phyloP scores from a whole-genome alignment of 768 basidiomycete genomes.

The Coprinellus micaceus region DNA sequence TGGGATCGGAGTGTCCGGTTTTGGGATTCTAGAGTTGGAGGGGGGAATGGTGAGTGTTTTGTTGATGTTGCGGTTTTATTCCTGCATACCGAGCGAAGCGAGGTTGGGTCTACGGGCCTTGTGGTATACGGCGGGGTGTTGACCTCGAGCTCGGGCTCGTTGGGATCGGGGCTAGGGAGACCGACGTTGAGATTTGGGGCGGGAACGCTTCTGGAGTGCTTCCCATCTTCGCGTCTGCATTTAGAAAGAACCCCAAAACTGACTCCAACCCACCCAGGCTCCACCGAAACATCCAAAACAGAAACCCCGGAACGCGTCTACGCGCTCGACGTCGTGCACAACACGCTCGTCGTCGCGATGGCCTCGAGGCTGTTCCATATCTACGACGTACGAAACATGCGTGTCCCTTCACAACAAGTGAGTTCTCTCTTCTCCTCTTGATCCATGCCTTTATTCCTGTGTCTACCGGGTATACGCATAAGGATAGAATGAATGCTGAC shows the following conservation, averaged over 20 bases:
- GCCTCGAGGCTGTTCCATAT: constrained; percentile 88
- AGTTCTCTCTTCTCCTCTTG: neutral
- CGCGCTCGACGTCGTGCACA: constrained; percentile 71
- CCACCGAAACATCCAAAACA: too few relatives aligned
- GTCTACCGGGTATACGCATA: constrained; percentile 44
- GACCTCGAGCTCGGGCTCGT: neutral
- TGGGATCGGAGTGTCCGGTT: constrained; percentile 89
- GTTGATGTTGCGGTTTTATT: too few relatives aligned
- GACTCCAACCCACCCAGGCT: constrained; percentile 54
- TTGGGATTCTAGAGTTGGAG: constrained; percentile 90
- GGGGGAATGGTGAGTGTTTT: too few relatives aligned
- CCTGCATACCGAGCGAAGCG: too few relatives aligned
- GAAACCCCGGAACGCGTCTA: constrained; percentile 89
- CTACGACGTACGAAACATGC: constrained; percentile 81
- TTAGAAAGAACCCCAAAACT: too few relatives aligned
- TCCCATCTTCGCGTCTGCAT: too few relatives aligned
- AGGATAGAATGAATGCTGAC: too few relatives aligned
- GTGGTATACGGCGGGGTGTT: constrained; percentile 34
- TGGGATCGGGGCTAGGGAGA: too few relatives aligned
- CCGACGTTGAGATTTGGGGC: too few relatives aligned
- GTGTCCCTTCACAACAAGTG: constrained; percentile 15
- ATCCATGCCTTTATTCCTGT: neutral
- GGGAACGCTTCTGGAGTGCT: too few relatives aligned
- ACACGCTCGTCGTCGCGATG: constrained; percentile 88
- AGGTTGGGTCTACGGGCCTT: too few relatives aligned